Evolutionary conservation across 208 protist genomes (phyloP).

Genomic region (Trichomonas tenax): DNA sequence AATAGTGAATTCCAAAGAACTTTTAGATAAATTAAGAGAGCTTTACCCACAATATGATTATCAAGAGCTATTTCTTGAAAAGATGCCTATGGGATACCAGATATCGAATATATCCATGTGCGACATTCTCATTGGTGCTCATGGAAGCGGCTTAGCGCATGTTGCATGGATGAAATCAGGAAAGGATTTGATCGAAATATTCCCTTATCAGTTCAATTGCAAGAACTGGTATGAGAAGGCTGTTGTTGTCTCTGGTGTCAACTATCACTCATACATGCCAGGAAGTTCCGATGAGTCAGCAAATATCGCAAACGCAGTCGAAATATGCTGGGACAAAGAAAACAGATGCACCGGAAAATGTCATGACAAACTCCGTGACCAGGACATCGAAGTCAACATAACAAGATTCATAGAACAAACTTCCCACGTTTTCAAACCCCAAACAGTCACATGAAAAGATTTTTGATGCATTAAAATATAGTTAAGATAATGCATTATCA

Average conservation of each 20-base stretch:
- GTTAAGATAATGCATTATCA: too few species aligned
- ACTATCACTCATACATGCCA: not conserved
- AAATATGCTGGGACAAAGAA: not conserved
- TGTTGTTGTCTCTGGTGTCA: not conserved
- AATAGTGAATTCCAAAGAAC: not conserved
- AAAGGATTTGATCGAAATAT: not conserved
- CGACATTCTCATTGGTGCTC: not conserved
- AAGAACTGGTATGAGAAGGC: not conserved
- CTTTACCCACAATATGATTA: not conserved
- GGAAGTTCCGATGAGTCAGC: not conserved
- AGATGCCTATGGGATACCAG: not conserved
- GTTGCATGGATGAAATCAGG: not conserved
- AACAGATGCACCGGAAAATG: not conserved
- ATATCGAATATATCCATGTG: not conserved
- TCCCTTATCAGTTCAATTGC: slow-evolving; percentile 2
- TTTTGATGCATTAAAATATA: too few species aligned
- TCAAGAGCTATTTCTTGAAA: not conserved
- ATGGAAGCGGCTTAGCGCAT: not conserved
- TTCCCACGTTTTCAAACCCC: not conserved
- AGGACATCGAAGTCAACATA: not conserved
- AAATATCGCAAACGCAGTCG: not conserved
- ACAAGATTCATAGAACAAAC: not conserved
- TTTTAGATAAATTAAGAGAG: not conserved
- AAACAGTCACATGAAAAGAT: too few species aligned
- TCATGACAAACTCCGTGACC: not conserved